A percentile compares a stretch with the other conserved stretches of the same genome.
Evolutionary conservation across 208 protist genomes (phyloP).

Genomic region (Borovskyia barvae): DNA sequence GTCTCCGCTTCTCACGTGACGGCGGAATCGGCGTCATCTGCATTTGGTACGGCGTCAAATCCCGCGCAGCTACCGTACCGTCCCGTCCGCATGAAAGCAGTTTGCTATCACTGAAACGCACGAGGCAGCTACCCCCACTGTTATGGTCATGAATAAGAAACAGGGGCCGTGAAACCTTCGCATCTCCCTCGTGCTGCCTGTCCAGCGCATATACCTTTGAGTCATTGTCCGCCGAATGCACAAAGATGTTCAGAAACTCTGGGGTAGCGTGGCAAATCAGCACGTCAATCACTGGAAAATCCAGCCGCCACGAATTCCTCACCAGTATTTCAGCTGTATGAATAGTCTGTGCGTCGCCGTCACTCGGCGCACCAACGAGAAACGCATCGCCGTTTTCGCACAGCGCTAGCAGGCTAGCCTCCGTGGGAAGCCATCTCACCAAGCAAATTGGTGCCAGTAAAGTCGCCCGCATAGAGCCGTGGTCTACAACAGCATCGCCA

Average conservation of each 20-base stretch:
- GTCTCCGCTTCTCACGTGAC: constrained; percentile 78
- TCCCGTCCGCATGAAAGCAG: constrained; percentile 67
- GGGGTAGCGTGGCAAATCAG: constrained; percentile 43
- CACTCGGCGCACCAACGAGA: constrained; percentile 33
- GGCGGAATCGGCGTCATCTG: constrained; percentile 63
- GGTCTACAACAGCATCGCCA: neutral
- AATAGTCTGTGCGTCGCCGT: constrained; percentile 10
- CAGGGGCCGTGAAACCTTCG: constrained; percentile 57
- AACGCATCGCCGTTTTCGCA: constrained; percentile 69
- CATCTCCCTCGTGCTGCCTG: constrained; percentile 53
- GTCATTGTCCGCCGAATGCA: constrained; percentile 79
- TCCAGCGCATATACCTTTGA: constrained; percentile 83
- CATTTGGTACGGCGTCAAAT: constrained; percentile 64
- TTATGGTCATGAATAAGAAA: constrained; percentile 78
- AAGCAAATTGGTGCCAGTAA: constrained; percentile 24
- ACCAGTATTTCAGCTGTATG: constrained; percentile 41
- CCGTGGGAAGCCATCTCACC: constrained; percentile 31
- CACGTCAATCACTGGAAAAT: constrained; percentile 69
- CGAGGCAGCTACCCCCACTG: constrained; percentile 53
- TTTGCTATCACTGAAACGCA: constrained; percentile 28
- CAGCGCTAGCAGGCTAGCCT: constrained; percentile 38
- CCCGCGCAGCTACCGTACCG: constrained; percentile 56
- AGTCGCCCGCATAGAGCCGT: constrained; percentile 19
- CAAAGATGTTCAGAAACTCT: constrained; percentile 62
- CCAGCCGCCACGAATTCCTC: constrained; percentile 66